phyloP scores from a whole-genome alignment of 495 filamentous ascomycete species.

The Neurospora sp. region DNA sequence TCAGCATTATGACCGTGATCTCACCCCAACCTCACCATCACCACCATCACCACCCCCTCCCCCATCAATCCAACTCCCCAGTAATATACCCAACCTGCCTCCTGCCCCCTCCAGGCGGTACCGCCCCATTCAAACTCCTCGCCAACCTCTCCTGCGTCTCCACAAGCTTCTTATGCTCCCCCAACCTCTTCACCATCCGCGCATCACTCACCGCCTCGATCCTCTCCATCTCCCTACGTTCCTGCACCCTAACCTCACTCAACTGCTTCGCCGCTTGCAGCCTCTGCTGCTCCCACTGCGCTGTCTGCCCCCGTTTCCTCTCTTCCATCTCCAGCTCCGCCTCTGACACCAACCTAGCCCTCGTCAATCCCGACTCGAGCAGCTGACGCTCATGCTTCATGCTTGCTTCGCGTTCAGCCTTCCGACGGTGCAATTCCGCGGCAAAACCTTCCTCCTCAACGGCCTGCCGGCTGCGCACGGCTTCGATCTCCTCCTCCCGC shows the following conservation, averaged over 20 bases:
- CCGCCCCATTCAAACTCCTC: slow-evolving; percentile 22
- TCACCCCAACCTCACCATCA: no score
- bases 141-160: slow-evolving; percentile 35
- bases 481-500: slow-evolving; percentile 25
- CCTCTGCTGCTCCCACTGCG: slow-evolving; percentile 32
- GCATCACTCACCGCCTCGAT: slow-evolving; percentile 27
- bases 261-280: slow-evolving; percentile 28
- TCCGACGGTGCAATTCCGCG: slow-evolving; percentile 12
- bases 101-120: slow-evolving; percentile 6
- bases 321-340: slow-evolving; percentile 29
- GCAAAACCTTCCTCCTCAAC: slow-evolving; percentile 17
- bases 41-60: background rate
- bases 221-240: slow-evolving; percentile 32
- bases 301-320: slow-evolving; percentile 20
- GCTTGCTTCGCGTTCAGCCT: slow-evolving; percentile 19
- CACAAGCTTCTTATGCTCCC: slow-evolving; percentile 36
- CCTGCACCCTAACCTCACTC: slow-evolving; percentile 28
- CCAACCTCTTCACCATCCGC: slow-evolving; percentile 23
- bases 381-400: slow-evolving; percentile 28
- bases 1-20: no score
- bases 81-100: slow-evolving; percentile 37
- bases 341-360: slow-evolving; percentile 27
- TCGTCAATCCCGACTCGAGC: slow-evolving; percentile 28
- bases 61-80: slow-evolving; percentile 23
- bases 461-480: slow-evolving; percentile 21